phyloP scores from a whole-genome alignment of 495 filamentous ascomycete species.

The Viridothelium virens region DNA sequence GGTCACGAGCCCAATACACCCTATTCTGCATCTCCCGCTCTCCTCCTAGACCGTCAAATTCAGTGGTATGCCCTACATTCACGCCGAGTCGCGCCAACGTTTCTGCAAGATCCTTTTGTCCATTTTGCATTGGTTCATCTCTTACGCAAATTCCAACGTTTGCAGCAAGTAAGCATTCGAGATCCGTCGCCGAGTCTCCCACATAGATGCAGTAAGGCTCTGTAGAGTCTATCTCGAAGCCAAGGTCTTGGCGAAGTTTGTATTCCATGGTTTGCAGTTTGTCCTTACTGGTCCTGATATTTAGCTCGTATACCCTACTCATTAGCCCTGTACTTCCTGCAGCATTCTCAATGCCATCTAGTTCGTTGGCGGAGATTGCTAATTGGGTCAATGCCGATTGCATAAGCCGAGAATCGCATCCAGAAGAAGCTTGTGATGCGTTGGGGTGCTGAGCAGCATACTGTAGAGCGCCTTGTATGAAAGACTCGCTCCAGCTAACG shows the following conservation, averaged over 20 bases:
- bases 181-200: constrained; percentile 34
- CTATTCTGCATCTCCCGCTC: background rate
- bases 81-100: constrained; percentile 25
- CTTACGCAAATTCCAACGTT: constrained; percentile 33
- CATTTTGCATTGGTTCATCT: constrained; percentile 22
- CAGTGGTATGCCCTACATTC: background rate
- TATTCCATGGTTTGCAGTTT: constrained; percentile 20
- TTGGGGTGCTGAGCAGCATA: constrained; percentile 4
- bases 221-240: background rate
- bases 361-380: constrained; percentile 29
- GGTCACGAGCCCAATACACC: constrained; percentile 12
- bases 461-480: constrained; percentile 24
- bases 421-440: background rate
- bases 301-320: background rate
- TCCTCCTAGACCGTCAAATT: background rate
- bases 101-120: constrained; percentile 23
- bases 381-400: constrained; percentile 4
- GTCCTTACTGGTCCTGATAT: constrained; percentile 29
- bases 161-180: constrained; percentile 30
- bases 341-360: constrained; percentile 23
- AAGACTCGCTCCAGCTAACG: constrained; percentile 33
- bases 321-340: constrained; percentile 23
- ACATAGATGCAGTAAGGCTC: constrained; percentile 21
- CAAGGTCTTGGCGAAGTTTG: background rate
- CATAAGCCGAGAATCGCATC: background rate